These are phyloP conservation scores for Arachnopeziza araneosa DNA, from an alignment of 2,329 filamentous ascomycete genomes.

Conservation along the genomic window DNA sequence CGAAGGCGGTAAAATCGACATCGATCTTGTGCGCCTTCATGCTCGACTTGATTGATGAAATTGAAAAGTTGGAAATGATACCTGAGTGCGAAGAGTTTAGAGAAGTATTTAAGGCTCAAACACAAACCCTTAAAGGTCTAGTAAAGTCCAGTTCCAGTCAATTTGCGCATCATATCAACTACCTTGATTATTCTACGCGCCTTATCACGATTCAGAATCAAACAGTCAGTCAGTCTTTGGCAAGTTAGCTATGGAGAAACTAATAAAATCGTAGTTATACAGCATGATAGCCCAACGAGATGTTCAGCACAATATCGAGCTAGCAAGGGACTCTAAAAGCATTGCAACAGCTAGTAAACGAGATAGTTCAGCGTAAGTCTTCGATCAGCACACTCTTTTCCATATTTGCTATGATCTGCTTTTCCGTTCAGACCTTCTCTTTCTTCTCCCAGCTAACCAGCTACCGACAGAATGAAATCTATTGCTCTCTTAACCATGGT, in stretches of 20 bases:
- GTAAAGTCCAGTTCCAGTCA: neutral
- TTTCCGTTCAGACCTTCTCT: neutral
- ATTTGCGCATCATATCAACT: neutral
- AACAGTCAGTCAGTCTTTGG: neutral
- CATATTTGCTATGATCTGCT: no score
- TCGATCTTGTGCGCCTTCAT: neutral
- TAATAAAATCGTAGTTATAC: neutral
- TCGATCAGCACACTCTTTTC: no score
- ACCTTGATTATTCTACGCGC: neutral
- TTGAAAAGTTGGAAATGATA: neutral
- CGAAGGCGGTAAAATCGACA: neutral
- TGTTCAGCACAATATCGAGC: neutral
- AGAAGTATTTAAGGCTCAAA: neutral
- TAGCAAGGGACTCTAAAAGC: neutral
- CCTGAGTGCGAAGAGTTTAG: neutral
- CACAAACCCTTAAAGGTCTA: neutral
- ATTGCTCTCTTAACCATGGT: constrained; percentile 12
- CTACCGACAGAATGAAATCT: constrained; percentile 5
- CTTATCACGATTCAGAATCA: neutral
- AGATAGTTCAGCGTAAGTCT: neutral
- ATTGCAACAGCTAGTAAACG: neutral
- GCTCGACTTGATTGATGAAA: neutral
- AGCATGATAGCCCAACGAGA: neutral
- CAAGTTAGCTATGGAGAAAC: neutral
- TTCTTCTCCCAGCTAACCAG: neutral